A percentile compares a stretch with the other conserved stretches of the same genome.
phyloP scores from a whole-genome alignment of 345 rosid species.

The Noccaea bulbosa region DNA sequence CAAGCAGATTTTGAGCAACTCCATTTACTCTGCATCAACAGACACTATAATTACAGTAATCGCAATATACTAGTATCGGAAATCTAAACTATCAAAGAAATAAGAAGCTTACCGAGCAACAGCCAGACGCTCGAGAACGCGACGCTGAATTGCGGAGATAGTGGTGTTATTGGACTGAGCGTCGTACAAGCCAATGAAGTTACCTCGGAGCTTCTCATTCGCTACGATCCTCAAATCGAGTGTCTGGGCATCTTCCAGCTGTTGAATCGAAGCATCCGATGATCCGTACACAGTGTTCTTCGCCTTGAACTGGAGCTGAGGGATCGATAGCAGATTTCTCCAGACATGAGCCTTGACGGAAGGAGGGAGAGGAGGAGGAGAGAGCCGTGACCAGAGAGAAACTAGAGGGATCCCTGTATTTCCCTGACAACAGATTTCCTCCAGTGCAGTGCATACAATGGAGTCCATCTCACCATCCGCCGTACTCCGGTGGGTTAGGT shows the following conservation, averaged over 20 bases:
- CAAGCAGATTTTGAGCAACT: slow-evolving; percentile 73
- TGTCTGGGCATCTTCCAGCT: slow-evolving; percentile 55
- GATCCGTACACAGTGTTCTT: slow-evolving; percentile 37
- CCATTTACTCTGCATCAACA: slow-evolving; percentile 62
- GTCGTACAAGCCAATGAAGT: slow-evolving; percentile 72
- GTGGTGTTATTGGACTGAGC: slow-evolving; percentile 41
- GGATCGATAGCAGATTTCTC: slow-evolving; percentile 58
- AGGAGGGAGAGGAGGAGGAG: slow-evolving; percentile 32
- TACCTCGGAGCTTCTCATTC: slow-evolving; percentile 60
- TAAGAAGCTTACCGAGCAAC: slow-evolving; percentile 51
- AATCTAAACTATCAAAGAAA: no score
- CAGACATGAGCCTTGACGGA: slow-evolving; percentile 56
- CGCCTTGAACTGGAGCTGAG: slow-evolving; percentile 56
- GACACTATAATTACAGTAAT: background rate
- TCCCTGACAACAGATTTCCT: slow-evolving; percentile 66
- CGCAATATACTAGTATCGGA: background rate
- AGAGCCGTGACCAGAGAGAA: slow-evolving; percentile 54
- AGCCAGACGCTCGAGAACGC: slow-evolving; percentile 68
- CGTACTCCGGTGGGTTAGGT: slow-evolving; percentile 19
- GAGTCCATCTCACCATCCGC: slow-evolving; percentile 52
- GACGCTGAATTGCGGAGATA: slow-evolving; percentile 54
- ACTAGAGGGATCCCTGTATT: slow-evolving; percentile 50
- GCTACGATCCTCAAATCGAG: slow-evolving; percentile 59
- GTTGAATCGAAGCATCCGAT: slow-evolving; percentile 51
- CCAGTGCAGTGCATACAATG: slow-evolving; percentile 58